A percentile compares a stretch with the other conserved stretches of the same genome.
Evolutionary conservation across 805 yeast genomes (phyloP).

Genomic region (Tetrapisispora iriomotensis): DNA sequence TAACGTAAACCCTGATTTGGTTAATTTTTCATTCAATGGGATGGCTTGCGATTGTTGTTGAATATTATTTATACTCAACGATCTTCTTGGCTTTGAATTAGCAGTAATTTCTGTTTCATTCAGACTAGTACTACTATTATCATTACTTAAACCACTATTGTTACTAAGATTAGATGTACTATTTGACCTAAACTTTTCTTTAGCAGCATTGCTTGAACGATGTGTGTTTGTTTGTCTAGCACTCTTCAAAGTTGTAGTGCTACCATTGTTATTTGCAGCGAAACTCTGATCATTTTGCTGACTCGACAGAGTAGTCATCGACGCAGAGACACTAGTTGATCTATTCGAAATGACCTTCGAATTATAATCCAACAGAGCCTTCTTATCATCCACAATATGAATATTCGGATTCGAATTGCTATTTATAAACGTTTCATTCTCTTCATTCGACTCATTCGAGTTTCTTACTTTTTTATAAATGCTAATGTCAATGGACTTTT

Average conservation of each 20-base stretch:
- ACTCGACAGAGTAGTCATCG: too few species aligned
- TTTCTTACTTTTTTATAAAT: slow-evolving; percentile 26
- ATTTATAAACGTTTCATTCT: background rate
- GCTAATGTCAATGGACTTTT: slow-evolving; percentile 43
- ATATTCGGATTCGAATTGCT: slow-evolving; percentile 6
- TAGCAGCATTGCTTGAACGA: background rate
- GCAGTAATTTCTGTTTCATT: slow-evolving; percentile 11
- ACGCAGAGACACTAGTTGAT: too few species aligned
- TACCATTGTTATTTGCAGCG: too few species aligned
- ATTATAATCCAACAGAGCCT: slow-evolving; percentile 18
- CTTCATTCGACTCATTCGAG: slow-evolving; percentile 10
- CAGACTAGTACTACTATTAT: slow-evolving; percentile 7
- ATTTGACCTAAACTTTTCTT: background rate
- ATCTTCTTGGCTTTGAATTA: slow-evolving; percentile 19
- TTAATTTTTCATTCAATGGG: slow-evolving; percentile 49
- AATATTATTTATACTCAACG: slow-evolving; percentile 27
- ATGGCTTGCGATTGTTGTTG: slow-evolving; percentile 34
- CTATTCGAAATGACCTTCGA: too few species aligned
- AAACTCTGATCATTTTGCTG: too few species aligned
- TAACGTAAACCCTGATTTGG: slow-evolving; percentile 40
- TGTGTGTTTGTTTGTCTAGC: background rate
- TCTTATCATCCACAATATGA: slow-evolving; percentile 27
- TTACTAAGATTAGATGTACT: background rate
- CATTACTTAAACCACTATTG: slow-evolving; percentile 6
- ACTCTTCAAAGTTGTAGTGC: too few species aligned